A percentile compares a stretch with the other conserved stretches of the same genome.
These are phyloP conservation scores for Pinus tabuliformis DNA, from an alignment of 75 land plant genomes.

Conservation along the genomic window DNA sequence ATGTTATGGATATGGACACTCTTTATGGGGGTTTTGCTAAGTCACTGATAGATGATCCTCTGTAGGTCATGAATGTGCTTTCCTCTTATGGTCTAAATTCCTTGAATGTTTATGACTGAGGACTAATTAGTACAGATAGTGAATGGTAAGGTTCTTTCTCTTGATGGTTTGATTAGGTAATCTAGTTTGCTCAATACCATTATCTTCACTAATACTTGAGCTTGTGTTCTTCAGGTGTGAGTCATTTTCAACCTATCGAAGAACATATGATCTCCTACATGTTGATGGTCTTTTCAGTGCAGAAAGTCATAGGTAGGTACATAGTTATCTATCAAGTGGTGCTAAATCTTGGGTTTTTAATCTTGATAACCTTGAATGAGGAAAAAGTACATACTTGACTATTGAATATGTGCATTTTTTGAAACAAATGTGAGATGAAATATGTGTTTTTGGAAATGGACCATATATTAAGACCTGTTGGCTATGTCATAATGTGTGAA, in stretches of 20 bases:
- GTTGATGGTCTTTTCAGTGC: conserved; percentile 81
- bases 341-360: no score
- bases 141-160: conserved; percentile 63
- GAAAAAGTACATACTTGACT: no score
- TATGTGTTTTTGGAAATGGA: no score
- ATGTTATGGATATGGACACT: no score
- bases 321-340: neutral
- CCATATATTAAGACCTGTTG: no score
- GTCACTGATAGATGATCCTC: no score
- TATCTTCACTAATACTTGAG: neutral
- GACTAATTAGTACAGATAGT: conserved; percentile 72
- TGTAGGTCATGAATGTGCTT: no score
- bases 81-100: no score
- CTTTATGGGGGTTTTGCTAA: no score
- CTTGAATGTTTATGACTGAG: conserved; percentile 91
- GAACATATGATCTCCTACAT: conserved; percentile 84
- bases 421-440: no score
- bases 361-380: neutral
- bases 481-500: no score
- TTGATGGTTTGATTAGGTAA: neutral
- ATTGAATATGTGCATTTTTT: no score
- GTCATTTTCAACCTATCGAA: conserved; percentile 86
- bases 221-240: conserved; percentile 62
- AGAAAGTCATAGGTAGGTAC: conserved; percentile 68
- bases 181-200: neutral